phyloP scores from a whole-genome alignment of 441 rosid genomes.

The Manihot esculenta region DNA sequence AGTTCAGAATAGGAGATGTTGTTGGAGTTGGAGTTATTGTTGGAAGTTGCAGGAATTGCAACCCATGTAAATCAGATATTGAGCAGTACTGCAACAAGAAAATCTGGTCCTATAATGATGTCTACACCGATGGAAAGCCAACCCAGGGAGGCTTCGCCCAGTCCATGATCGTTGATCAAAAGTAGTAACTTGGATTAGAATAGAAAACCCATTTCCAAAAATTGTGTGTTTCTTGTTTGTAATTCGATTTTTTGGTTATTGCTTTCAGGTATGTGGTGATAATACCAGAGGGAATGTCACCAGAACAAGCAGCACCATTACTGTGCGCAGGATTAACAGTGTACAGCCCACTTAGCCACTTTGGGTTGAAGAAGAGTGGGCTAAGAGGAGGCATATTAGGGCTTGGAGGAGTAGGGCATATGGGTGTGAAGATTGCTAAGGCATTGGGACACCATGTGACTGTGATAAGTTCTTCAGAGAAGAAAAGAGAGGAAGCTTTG shows the following conservation, averaged over 20 bases:
- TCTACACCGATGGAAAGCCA: conserved; percentile 51
- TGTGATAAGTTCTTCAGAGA: conserved; percentile 66
- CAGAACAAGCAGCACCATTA: conserved; percentile 83
- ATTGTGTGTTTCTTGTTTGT: background rate
- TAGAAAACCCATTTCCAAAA: background rate
- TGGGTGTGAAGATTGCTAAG: conserved; percentile 79
- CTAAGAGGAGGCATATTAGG: conserved; percentile 74
- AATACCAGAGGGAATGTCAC: conserved; percentile 79
- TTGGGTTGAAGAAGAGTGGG: conserved; percentile 59
- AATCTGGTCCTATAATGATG: conserved; percentile 59
- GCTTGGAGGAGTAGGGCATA: conserved; percentile 89
- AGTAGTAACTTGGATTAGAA: too few relatives aligned
- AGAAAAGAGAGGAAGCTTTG: conserved; percentile 63
- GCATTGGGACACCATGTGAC: conserved; percentile 86
- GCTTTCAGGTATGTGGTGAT: conserved; percentile 67
- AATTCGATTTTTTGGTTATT: background rate
- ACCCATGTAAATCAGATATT: conserved; percentile 59
- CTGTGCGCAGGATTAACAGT: conserved; percentile 84
- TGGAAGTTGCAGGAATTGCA: conserved; percentile 67
- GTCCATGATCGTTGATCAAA: conserved; percentile 62
- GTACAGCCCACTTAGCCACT: conserved; percentile 83
- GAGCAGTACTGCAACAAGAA: conserved; percentile 72
- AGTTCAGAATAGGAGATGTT: conserved; percentile 38
- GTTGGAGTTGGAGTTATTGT: conserved; percentile 78
- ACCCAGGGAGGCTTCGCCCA: conserved; percentile 82